Conservation (phyloP, 164 flowering plant genomes). For the Paratinospora sagittata region DNA sequence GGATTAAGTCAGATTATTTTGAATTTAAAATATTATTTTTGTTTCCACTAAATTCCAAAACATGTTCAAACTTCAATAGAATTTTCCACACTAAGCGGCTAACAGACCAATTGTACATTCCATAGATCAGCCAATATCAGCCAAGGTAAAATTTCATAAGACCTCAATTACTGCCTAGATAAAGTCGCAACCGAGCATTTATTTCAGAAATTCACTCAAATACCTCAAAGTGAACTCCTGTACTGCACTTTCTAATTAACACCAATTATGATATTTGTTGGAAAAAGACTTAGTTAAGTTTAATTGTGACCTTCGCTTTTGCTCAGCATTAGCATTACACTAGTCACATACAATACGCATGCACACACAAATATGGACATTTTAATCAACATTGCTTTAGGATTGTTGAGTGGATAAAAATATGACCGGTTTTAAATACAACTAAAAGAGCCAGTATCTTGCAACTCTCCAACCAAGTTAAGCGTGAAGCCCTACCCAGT, state of each 20-base stretch:
- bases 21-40: no score
- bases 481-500: not conserved
- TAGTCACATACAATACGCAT: not conserved
- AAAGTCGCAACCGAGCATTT: not conserved
- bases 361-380: not conserved
- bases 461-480: not conserved
- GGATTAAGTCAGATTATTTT: no score
- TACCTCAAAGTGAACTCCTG: not conserved
- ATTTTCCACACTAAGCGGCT: no score
- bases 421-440: not conserved
- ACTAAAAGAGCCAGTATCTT: not conserved
- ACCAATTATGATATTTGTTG: not conserved
- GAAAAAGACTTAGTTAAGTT: no score
- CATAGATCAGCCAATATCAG: no score
- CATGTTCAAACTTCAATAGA: no score
- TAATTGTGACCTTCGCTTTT: no score
- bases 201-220: not conserved
- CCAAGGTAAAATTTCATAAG: no score
- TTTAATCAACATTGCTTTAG: not conserved
- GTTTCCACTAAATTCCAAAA: no score
- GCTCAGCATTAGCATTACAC: not conserved
- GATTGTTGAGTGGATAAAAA: not conserved
- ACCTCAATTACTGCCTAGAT: not conserved
- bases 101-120: no score
- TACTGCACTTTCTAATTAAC: not conserved